Base-by-base conservation (phyloP, 2,329 filamentous ascomycete genomes). In the Didymella arachidicola region DNA sequence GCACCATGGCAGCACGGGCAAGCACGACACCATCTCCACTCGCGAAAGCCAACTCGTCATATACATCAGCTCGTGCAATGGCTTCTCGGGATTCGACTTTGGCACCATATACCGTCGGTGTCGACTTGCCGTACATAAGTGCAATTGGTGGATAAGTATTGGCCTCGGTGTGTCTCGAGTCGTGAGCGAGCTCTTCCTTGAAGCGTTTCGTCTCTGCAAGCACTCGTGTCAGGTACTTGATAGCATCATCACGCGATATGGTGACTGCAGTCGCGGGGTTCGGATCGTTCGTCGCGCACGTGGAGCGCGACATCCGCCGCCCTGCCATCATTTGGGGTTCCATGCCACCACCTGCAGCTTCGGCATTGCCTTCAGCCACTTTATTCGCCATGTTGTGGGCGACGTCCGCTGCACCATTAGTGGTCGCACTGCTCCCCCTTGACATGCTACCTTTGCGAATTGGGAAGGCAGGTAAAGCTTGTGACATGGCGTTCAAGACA, bases 11-110 rank as follows among this genome's bases (percentile, higher is more conserved):
- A 61, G 94, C 91, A 49, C 87, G 87, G 0, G 93, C 91, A 7
- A 97, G 83, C 53, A 94, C 92, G 0, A 98, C 93, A 0, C 93
- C 94, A 72, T 98, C 93, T 2, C 93, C 93, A 22, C 89, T 89
- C 0, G 90, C 89, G 78, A 97, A 97, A 0, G 92, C 86, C 2
- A 98, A 82, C 67, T 96, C 89, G 64, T 96, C 92, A 73, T 96
- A 97, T 0, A 87, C 89, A 75, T 96, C 92, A 0, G 86, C 81
- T 60, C 87, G 86, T 48, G 87, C 85, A 65, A 97, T 97, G 0
- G 84, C 87, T 53, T 94, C 92, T 3, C 84, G 82, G 2, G 87
- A 86, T 14, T 84, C 79, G 0, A 98, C 92, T 43, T 89, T 87
- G 0, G 91, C 92, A 0, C 89, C 92, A 72, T 88, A 92, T 0